phyloP scores from a whole-genome alignment of 805 yeast genomes.

The Starmerella lactis-condensi region DNA sequence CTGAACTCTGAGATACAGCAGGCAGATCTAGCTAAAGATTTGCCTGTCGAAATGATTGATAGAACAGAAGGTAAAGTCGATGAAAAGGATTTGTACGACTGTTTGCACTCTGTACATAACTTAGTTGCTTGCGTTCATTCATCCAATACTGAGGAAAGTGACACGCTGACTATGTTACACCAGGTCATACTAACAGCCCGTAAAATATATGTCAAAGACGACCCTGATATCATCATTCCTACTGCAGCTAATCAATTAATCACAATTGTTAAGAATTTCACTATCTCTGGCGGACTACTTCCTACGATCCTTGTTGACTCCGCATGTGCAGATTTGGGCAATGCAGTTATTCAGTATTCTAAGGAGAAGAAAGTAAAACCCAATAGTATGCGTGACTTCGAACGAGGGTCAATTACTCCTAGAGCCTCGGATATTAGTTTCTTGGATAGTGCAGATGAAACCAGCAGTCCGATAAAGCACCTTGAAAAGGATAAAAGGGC shows the following conservation, averaged over 20 bases:
- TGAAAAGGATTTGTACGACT: slow-evolving; percentile 16
- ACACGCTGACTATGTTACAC: slow-evolving; percentile 22
- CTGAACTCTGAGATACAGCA: slow-evolving; percentile 10
- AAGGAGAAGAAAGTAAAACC: slow-evolving; percentile 5
- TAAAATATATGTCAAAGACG: slow-evolving; percentile 9
- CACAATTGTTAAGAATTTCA: slow-evolving; percentile 57
- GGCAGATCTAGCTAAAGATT: slow-evolving; percentile 3
- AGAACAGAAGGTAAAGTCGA: slow-evolving; percentile 19
- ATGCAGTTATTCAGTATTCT: slow-evolving; percentile 30
- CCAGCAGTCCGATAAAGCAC: slow-evolving; percentile 1
- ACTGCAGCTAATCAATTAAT: slow-evolving; percentile 58
- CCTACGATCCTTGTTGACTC: slow-evolving; percentile 58
- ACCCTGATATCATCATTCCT: slow-evolving; percentile 26
- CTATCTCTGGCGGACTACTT: slow-evolving; percentile 41
- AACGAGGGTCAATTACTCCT: neutral
- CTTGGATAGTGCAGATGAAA: neutral
- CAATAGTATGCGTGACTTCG: neutral
- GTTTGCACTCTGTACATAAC: slow-evolving; percentile 22
- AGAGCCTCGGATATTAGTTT: neutral
- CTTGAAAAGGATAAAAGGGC: too few relatives aligned
- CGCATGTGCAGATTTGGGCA: slow-evolving; percentile 55
- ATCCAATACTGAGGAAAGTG: slow-evolving; percentile 9
- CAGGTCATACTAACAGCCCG: slow-evolving; percentile 21
- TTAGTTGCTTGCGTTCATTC: slow-evolving; percentile 20
- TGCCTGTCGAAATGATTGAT: slow-evolving; percentile 2